Evolutionary conservation across 2,329 filamentous ascomycete genomes (phyloP).

Genomic region (Fusarium sp.): DNA sequence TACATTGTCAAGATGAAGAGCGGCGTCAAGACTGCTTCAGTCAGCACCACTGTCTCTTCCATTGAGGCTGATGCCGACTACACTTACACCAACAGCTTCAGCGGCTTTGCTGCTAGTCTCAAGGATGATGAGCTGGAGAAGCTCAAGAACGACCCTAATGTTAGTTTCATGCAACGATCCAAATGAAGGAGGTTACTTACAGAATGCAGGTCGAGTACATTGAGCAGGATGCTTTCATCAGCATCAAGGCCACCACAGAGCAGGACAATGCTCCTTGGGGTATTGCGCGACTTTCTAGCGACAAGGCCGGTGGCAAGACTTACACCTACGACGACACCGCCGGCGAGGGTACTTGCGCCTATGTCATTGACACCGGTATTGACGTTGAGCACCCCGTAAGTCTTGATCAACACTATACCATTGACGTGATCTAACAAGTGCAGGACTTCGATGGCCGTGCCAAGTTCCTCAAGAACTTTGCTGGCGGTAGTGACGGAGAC

Average conservation of each 20-base stretch:
- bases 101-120: constrained; percentile 50
- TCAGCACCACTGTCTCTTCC: constrained; percentile 46
- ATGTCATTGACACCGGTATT: constrained; percentile 65
- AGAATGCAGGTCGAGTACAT: constrained; percentile 56
- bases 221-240: constrained; percentile 58
- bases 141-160: constrained; percentile 49
- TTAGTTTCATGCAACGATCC: constrained; percentile 10
- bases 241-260: constrained; percentile 46
- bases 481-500: constrained; percentile 45
- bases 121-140: constrained; percentile 48
- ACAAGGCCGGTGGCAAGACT: constrained; percentile 46
- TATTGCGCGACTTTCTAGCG: constrained; percentile 57
- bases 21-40: constrained; percentile 37
- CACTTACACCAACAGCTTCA: constrained; percentile 46
- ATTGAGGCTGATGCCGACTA: constrained; percentile 54
- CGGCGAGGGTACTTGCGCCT: constrained; percentile 60
- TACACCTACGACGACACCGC: constrained; percentile 60
- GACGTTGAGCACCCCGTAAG: constrained; percentile 56
- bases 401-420: background rate
- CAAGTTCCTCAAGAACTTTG: constrained; percentile 52
- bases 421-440: background rate
- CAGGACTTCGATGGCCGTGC: constrained; percentile 56
- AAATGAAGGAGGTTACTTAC: background rate
- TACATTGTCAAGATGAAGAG: constrained; percentile 58
- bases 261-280: constrained; percentile 60